Percentiles rank a stretch among this genome's conserved stretches.
Evolutionary conservation across 176 grass and related monocot species (phyloP).

Genomic region (Areca catechu): DNA sequence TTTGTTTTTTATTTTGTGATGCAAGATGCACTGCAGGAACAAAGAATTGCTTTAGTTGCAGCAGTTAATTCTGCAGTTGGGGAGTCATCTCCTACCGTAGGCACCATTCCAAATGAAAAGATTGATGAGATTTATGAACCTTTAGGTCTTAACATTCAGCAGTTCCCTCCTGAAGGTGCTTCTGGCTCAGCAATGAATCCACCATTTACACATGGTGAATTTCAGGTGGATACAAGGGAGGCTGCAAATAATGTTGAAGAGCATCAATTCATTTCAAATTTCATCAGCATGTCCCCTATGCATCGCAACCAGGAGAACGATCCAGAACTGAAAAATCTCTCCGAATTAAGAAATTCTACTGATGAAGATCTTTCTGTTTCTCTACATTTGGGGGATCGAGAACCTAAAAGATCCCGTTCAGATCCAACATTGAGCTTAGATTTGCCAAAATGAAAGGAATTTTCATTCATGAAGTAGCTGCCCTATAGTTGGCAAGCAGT

Average conservation of each 20-base stretch:
- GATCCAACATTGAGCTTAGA: slow-evolving; percentile 33
- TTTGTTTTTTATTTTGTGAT: not conserved
- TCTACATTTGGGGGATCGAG: slow-evolving; percentile 72
- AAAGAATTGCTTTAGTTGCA: slow-evolving; percentile 47
- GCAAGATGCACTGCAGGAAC: slow-evolving; percentile 76
- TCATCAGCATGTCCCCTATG: slow-evolving; percentile 48
- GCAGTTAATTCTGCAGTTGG: slow-evolving; percentile 44
- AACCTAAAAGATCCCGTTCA: slow-evolving; percentile 45
- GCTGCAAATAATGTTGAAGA: slow-evolving; percentile 55
- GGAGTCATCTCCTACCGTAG: slow-evolving; percentile 40
- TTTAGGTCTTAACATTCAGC: slow-evolving; percentile 56
- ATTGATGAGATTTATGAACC: slow-evolving; percentile 58
- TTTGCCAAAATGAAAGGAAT: slow-evolving; percentile 41
- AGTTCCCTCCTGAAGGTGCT: slow-evolving; percentile 37
- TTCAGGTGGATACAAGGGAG: slow-evolving; percentile 37
- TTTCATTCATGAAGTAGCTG: too few species aligned
- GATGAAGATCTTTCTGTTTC: slow-evolving; percentile 76
- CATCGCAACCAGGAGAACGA: slow-evolving; percentile 24
- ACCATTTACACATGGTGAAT: slow-evolving; percentile 3
- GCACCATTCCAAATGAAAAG: slow-evolving; percentile 33
- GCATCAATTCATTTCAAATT: slow-evolving; percentile 83
- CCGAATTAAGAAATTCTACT: slow-evolving; percentile 50
- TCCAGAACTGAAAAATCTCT: slow-evolving; percentile 30
- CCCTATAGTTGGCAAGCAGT: too few species aligned
- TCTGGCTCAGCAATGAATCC: slow-evolving; percentile 34